These are phyloP conservation scores for Xylaria palmicola DNA, from an alignment of 495 filamentous ascomycete genomes.

Conservation along the genomic window DNA sequence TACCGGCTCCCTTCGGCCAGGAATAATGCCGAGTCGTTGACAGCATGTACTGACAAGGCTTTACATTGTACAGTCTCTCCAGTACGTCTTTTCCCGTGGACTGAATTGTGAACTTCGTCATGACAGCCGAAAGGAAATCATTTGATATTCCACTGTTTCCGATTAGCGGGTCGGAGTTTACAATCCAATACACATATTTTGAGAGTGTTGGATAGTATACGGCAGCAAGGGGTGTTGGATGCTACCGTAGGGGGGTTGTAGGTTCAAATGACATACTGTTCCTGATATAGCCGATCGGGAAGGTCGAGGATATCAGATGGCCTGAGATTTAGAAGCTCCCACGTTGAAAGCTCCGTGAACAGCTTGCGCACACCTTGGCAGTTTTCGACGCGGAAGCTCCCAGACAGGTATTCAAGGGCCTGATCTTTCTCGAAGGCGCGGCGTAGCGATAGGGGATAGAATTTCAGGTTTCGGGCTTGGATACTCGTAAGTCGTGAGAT, in stretches of 20 bases:
- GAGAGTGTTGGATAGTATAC: background rate
- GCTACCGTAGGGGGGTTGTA: background rate
- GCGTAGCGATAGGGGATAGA: constrained; percentile 44
- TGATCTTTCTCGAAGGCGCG: constrained; percentile 36
- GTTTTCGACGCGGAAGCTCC: constrained; percentile 36
- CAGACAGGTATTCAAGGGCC: constrained; percentile 32
- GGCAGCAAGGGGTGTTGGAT: background rate
- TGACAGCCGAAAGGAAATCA: constrained; percentile 29
- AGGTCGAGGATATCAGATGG: constrained; percentile 39
- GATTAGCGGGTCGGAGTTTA: background rate
- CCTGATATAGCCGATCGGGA: constrained; percentile 33
- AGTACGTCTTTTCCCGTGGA: constrained; percentile 38
- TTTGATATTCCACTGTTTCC: constrained; percentile 13
- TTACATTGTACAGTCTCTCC: constrained; percentile 33
- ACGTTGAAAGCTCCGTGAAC: constrained; percentile 37
- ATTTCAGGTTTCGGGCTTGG: constrained; percentile 47
- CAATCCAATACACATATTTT: background rate
- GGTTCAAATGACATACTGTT: constrained; percentile 36
- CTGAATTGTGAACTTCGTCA: constrained; percentile 43
- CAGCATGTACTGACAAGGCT: constrained; percentile 36
- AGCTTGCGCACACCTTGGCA: constrained; percentile 33
- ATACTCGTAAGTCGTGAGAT: background rate
- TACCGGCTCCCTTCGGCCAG: constrained; percentile 48
- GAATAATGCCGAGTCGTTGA: constrained; percentile 45
- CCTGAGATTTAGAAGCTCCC: constrained; percentile 52